Evolutionary conservation across 768 basidiomycete genomes (phyloP).

Genomic region (Lyophyllum decastes): DNA sequence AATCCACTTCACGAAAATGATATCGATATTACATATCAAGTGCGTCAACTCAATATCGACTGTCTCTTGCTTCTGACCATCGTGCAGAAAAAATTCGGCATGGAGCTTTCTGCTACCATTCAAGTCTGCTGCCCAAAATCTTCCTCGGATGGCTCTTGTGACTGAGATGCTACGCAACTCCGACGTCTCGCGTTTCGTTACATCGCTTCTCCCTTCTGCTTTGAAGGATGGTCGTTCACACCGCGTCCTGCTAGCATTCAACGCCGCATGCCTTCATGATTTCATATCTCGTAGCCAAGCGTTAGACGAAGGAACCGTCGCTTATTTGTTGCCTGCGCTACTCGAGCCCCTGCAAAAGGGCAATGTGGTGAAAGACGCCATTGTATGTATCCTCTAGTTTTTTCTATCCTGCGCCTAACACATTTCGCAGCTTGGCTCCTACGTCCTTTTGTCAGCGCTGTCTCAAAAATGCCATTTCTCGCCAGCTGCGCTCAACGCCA

Average conservation of each 20-base stretch:
- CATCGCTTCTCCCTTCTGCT: constrained; percentile 61
- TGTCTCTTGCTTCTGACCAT: background rate
- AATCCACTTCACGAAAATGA: constrained; percentile 90
- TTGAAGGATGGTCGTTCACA: constrained; percentile 55
- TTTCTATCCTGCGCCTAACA: background rate
- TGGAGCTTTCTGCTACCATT: constrained; percentile 75
- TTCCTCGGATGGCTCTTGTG: constrained; percentile 75
- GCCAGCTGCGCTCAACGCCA: constrained; percentile 56
- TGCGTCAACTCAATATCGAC: constrained; percentile 31
- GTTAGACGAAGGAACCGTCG: constrained; percentile 67
- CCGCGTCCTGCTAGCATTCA: constrained; percentile 79
- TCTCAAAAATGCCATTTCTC: constrained; percentile 66
- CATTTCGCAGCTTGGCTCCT: constrained; percentile 61
- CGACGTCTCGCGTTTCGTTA: constrained; percentile 73
- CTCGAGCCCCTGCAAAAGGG: constrained; percentile 54
- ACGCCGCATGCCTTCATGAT: constrained; percentile 76
- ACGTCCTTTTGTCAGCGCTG: constrained; percentile 70
- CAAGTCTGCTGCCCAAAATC: constrained; percentile 73
- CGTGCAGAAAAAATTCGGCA: constrained; percentile 52
- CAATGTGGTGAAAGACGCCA: constrained; percentile 48
- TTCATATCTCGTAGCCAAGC: constrained; percentile 63
- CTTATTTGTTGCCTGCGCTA: constrained; percentile 64
- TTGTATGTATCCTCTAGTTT: constrained; percentile 40
- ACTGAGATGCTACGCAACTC: constrained; percentile 73
- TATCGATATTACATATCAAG: constrained; percentile 82